These are phyloP conservation scores for Baudoinia panamericana DNA, from an alignment of 495 filamentous ascomycete species.

Conservation along the genomic window DNA sequence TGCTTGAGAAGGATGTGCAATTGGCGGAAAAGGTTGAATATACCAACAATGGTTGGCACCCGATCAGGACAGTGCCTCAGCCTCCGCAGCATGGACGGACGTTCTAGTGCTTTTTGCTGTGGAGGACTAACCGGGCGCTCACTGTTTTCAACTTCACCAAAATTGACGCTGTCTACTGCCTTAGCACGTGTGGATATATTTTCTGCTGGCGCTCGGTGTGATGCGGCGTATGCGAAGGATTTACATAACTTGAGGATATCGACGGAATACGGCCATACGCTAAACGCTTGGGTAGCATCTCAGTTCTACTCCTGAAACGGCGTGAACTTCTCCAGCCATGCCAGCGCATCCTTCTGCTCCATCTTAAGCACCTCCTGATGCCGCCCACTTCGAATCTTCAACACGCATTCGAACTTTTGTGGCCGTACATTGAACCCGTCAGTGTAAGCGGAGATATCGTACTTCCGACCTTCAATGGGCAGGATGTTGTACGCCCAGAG, in stretches of 20 bases:
- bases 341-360: conserved; percentile 20
- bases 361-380: conserved; percentile 22
- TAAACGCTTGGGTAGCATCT: not conserved
- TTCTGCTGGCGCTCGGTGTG: too few species aligned
- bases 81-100: conserved; percentile 6
- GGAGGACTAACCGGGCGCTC: too few species aligned
- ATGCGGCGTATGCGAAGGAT: too few species aligned
- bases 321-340: conserved; percentile 24
- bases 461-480: conserved; percentile 18
- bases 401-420: conserved; percentile 25
- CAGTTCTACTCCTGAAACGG: conserved; percentile 23
- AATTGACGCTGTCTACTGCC: too few species aligned
- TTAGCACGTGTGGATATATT: too few species aligned
- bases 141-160: too few species aligned
- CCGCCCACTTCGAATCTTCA: conserved; percentile 21
- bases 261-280: too few species aligned
- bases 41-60: conserved; percentile 10
- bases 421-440: conserved; percentile 30
- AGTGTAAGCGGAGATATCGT: conserved; percentile 30
- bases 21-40: conserved; percentile 9
- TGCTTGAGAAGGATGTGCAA: conserved; percentile 10
- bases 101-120: too few species aligned
- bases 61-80: conserved; percentile 1
- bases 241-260: too few species aligned
- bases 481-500: conserved; percentile 28